A percentile compares a stretch with the other conserved stretches of the same genome.
Conservation (phyloP, 164 flowering plant species). For the Chloranthus sessilifolius region DNA sequence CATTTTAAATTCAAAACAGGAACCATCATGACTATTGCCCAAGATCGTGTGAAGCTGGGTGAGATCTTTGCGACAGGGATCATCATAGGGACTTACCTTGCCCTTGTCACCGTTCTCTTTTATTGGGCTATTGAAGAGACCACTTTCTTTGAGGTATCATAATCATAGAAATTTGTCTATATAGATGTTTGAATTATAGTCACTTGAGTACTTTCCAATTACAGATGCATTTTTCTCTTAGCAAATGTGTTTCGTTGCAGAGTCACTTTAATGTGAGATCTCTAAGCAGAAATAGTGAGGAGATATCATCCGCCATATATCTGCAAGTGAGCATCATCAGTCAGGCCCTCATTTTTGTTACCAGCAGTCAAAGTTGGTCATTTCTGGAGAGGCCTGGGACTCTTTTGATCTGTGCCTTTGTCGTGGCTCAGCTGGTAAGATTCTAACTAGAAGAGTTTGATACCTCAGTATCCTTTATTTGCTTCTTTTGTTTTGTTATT, state of each 20-base stretch:
- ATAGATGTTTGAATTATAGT: not conserved
- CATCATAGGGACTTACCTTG: slow-evolving; percentile 84
- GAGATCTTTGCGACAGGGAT: slow-evolving; percentile 86
- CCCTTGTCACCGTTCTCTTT: slow-evolving; percentile 72
- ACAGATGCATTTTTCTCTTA: not conserved
- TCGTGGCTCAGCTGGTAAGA: slow-evolving; percentile 81
- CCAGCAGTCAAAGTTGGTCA: slow-evolving; percentile 81
- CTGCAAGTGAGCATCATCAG: slow-evolving; percentile 67
- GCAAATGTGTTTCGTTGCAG: slow-evolving; percentile 13
- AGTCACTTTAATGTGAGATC: slow-evolving; percentile 25
- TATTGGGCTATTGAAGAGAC: slow-evolving; percentile 57
- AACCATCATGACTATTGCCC: slow-evolving; percentile 84
- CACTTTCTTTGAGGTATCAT: slow-evolving; percentile 71
- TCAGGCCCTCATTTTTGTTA: slow-evolving; percentile 61
- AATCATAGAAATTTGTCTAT: too few relatives aligned
- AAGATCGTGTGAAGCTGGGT: slow-evolving; percentile 73
- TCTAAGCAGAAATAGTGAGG: slow-evolving; percentile 18
- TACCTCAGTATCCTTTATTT: too few relatives aligned
- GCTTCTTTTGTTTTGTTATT: too few relatives aligned
- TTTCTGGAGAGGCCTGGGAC: slow-evolving; percentile 71
- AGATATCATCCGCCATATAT: slow-evolving; percentile 53
- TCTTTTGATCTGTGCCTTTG: slow-evolving; percentile 75
- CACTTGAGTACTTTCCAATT: not conserved
- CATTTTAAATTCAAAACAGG: slow-evolving; percentile 31
- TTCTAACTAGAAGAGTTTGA: too few relatives aligned